Evolutionary conservation across 2,329 filamentous ascomycete species (phyloP).

Genomic region (Fragosphaeria purpurea): DNA sequence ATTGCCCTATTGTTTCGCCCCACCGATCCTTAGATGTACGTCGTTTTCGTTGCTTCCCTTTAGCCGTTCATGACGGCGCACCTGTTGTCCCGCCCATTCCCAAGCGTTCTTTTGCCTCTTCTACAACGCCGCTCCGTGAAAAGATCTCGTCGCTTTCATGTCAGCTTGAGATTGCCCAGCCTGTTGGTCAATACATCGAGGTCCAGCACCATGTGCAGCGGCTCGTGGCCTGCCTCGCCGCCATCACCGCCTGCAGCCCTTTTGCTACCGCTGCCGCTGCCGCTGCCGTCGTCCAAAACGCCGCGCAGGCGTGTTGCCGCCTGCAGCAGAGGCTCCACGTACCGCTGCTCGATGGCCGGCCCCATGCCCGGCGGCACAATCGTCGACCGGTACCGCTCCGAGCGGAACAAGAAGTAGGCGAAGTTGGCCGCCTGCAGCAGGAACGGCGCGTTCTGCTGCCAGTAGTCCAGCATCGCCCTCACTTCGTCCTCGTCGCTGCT

Average conservation of each 20-base stretch:
- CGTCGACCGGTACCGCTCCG: constrained; percentile 28
- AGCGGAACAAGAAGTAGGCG: constrained; percentile 43
- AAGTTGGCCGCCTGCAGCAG: constrained; percentile 53
- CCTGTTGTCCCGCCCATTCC: no score
- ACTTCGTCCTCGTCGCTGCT: constrained; percentile 19
- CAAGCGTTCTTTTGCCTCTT: no score
- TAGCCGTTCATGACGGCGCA: no score
- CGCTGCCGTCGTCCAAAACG: not conserved
- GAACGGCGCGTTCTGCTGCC: constrained; percentile 41
- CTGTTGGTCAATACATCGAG: constrained; percentile 10
- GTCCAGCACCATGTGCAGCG: constrained; percentile 8
- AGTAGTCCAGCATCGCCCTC: constrained; percentile 36
- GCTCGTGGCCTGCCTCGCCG: not conserved
- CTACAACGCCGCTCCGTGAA: no score
- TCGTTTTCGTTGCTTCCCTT: no score
- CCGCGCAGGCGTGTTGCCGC: constrained; percentile 18
- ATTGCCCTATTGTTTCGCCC: no score
- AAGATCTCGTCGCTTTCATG: not conserved
- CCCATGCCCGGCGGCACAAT: constrained; percentile 47
- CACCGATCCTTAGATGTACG: no score
- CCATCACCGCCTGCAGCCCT: not conserved
- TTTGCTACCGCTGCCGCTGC: not conserved
- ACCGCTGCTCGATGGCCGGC: constrained; percentile 47
- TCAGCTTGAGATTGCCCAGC: constrained; percentile 10
- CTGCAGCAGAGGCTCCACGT: constrained; percentile 41